Evolutionary conservation across 1,139 yeast species (phyloP), one percentile per base, ranked within the genome.

Genomic region (Suhomyces taliae): DNA sequence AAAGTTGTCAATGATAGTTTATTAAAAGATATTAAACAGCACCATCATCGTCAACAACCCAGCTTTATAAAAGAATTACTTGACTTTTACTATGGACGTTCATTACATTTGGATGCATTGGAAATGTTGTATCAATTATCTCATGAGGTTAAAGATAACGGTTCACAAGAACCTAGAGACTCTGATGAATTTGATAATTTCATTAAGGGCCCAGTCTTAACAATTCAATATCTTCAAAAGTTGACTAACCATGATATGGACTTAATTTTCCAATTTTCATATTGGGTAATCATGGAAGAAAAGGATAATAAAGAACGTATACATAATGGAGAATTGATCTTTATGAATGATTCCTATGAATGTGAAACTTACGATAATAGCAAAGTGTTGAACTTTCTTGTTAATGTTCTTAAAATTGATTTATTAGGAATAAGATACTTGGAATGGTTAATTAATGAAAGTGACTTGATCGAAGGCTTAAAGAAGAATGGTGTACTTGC

Each of bases 11-110:
- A 81, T 45, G 65, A 69, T 6, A 74, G 81, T 46, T 74, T 91
- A 34, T 57, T 74, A 34, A 58, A 60, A 12, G 62, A 65, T 51
- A 42, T 64, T n/a, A 37, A 39, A 15, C 53, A 52, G 29, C 55
- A 54, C 29, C 53, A 53, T 36, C 39, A 53, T 19, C 53, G 51
- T 12, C 69, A 71, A n/a, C 67, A 72, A 33, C 70, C 77, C 8
- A 71, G 73, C 6, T 78, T 81, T 60, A 78, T 82, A 57, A 79
- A 78, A 39, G 97, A 90, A 55, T 71, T 93, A 38, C 76, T 90
- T 11, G 96, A 89, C 60, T 93, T 89, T 59, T 89, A 87, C 58
- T 85, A 73, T 58, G 82, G 87, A 8, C 74, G 86, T 47, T 64
- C 69, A 2, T 64, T 81, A 40, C 97, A 90, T 64, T 68, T 72